Conservation (phyloP, 2,329 filamentous ascomycete genomes). For the Calonectria ilicicola region DNA sequence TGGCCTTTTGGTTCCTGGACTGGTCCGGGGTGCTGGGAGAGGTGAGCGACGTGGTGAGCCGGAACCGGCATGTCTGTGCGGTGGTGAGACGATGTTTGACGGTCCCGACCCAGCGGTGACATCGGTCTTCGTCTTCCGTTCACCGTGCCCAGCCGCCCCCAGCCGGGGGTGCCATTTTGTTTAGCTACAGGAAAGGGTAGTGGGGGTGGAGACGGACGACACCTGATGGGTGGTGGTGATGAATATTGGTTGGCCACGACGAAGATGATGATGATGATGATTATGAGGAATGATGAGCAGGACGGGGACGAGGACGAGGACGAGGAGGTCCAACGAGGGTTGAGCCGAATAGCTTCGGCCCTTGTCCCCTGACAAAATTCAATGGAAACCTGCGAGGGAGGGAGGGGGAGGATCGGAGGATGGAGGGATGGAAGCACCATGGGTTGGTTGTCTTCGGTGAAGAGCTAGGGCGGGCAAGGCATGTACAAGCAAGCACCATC, state of each 20-base stretch:
- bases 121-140: conserved; percentile 27
- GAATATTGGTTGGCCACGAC: no score
- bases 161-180: background rate
- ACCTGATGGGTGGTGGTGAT: conserved; percentile 4
- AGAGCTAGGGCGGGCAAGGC: background rate
- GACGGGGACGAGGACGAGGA: background rate
- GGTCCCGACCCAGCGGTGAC: conserved; percentile 1
- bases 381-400: background rate
- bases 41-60: conserved; percentile 20
- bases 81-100: conserved; percentile 16
- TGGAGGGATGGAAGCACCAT: background rate
- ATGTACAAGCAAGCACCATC: background rate
- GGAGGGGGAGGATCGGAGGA: no score
- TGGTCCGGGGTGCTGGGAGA: background rate
- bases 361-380: background rate
- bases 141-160: conserved; percentile 17
- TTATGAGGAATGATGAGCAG: background rate
- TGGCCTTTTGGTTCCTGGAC: background rate
- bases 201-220: conserved; percentile 25
- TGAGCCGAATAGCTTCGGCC: background rate
- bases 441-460: background rate
- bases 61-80: conserved; percentile 10
- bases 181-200: background rate
- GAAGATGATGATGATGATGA: background rate
- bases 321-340: background rate